Base-by-base conservation (phyloP, 495 filamentous ascomycete species). In the Opeltia flavorubescens region DNA sequence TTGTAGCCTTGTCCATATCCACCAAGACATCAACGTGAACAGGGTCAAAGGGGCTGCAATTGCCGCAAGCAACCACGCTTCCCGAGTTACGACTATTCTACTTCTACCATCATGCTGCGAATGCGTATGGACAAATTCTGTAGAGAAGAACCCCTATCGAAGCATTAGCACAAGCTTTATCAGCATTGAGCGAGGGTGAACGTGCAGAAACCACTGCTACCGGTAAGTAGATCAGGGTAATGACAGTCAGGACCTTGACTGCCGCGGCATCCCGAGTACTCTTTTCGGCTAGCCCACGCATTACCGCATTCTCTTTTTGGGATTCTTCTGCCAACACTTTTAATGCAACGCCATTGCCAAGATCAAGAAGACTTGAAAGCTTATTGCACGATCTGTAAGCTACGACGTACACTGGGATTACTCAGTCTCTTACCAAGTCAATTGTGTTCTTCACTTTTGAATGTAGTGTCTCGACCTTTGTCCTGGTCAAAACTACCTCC, bases 141-240 rank as follows among this genome's bases (percentile, higher is more conserved):
- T 66, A 2, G 64, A 66, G 30, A 66, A 66, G 30, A 66, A 64
- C 21, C 56, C 61, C 64, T 66, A 30, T 11, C 9, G 15, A 8
- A 2, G 26, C 20, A 47, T 51, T 9, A 52, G 48, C n/a, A n/a
- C 36, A 2, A 18, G 8, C 33, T 21, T 2, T 20, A 8, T 23
- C 50, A 8, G 40, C 35, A 2, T 1, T 11, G n/a, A 13, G 18
- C 11, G 25, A n/a, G 9, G 36, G 28, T 6, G 15, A 43, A 49
- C 62, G 29, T 44, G 65, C 64, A 4, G 61, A 56, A 21, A 67
- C 61, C 17, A 64, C 53, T 0, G 62, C 62, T 4, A 55, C 47
- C 0, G 64, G 64, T 8, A 67, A 47, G 29, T 60, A 67, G 12
- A 67, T 47, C 8, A 67, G 30, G 1, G 56, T 57, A 15, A 67